Evolutionary conservation across 192 early-diverging fungal genomes (phyloP), one percentile per base, ranked within the genome.

Genomic region (Allomyces javanicus): DNA sequence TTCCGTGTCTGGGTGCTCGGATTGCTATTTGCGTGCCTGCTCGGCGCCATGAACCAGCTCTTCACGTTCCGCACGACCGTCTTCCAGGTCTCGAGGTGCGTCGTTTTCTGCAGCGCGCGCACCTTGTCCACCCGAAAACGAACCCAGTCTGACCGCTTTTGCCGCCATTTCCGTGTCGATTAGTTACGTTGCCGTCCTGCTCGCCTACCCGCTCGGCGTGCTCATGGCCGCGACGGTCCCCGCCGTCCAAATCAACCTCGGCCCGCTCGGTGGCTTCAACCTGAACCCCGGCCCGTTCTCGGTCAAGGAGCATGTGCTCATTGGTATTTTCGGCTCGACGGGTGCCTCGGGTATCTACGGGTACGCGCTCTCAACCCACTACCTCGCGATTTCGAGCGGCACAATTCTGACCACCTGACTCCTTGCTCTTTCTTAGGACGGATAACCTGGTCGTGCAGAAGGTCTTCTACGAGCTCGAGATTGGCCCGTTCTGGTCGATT

Each of bases 301-400:
- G 67, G 83, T 91, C 68, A 96, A 96, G 72, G 93, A 92, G 67
- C 89, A 92, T 69, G 90, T 87, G 4, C 76, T 95, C 21, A 87
- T 91, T 40, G 83, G 83, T 17, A 79, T 92, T 63, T 85, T 90
- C 72, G 85, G 85, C 50, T 83, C 82, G 44, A 79, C 85, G n/a
- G 83, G 81, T 25, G 85, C 80, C 11, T 81, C 82, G 40, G 84
- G 85, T n/a, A 77, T 84, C 62, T 87, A 89, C 71, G 87, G 73
- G 33, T 40, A 40, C 33, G 33, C 26, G 4, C 26, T 26, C 26
- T 40, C 33, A 3, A 40, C 9, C 33, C 33, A 9, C 7, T 40
- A 40, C 33, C 3, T 0, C 7, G 7, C 33, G 33, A 3, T 7
- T 40, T 40, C 7, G 33, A 40, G 9, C 33, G 3, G 33, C 33